A percentile compares a stretch with the other conserved stretches of the same genome.
Conservation (phyloP, 148 eudicot genomes). For the Fagopyrum esculentum region DNA sequence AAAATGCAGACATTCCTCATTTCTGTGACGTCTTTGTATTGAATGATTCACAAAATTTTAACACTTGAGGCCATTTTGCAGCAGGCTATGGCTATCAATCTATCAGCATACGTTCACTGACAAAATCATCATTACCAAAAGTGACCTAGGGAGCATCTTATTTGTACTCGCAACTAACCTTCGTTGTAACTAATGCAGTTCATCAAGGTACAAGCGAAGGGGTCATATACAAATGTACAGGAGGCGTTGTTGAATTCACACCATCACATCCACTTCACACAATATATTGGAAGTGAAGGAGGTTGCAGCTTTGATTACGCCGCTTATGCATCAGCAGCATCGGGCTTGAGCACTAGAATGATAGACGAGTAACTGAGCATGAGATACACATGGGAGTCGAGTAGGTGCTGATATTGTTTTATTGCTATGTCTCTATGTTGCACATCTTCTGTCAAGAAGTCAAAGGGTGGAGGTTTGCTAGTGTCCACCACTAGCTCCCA, state of each 20-base stretch:
- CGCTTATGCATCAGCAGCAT: conserved; percentile 17
- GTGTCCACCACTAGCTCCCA: conserved; percentile 96
- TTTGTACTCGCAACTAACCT: not conserved
- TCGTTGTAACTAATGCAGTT: not conserved
- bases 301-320: not conserved
- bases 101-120: too few species aligned
- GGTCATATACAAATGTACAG: conserved; percentile 9
- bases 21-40: too few species aligned
- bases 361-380: conserved; percentile 95
- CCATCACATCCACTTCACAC: not conserved
- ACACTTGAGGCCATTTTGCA: not conserved
- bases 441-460: conserved; percentile 57
- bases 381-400: conserved; percentile 71
- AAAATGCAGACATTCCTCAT: too few species aligned
- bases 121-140: not conserved
- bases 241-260: not conserved
- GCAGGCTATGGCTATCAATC: not conserved
- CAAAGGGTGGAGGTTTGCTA: conserved; percentile 76
- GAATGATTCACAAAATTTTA: not conserved
- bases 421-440: conserved; percentile 47
- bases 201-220: not conserved
- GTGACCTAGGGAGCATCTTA: not conserved
- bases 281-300: not conserved
- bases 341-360: conserved; percentile 53
- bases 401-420: conserved; percentile 67